Evolutionary conservation across 768 basidiomycete genomes (phyloP).

Genomic region (Tricholoma matsutake): DNA sequence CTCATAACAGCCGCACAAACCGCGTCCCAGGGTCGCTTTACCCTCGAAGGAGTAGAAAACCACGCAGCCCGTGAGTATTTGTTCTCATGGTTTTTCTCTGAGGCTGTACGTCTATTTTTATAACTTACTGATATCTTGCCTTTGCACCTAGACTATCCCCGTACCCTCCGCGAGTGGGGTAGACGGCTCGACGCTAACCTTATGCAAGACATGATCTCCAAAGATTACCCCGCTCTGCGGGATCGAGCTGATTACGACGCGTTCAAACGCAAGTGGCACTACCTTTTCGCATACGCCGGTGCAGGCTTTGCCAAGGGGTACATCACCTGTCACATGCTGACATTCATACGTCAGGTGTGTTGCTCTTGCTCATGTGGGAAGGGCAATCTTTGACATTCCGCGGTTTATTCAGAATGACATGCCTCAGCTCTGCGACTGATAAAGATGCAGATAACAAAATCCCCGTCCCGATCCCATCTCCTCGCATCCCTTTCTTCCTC

Average conservation of each 20-base stretch:
- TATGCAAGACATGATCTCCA: constrained; percentile 51
- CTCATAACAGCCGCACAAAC: constrained; percentile 69
- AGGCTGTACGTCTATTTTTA: background rate
- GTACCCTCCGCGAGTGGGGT: constrained; percentile 91
- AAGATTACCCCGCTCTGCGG: constrained; percentile 58
- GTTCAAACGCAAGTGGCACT: constrained; percentile 84
- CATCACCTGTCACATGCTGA: constrained; percentile 81
- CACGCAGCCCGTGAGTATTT: constrained; percentile 65
- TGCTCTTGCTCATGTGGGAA: constrained; percentile 2
- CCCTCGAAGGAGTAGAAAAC: constrained; percentile 82
- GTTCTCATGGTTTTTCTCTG: background rate
- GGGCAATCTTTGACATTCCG: constrained; percentile 2
- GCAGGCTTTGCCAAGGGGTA: constrained; percentile 79
- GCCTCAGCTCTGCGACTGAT: constrained; percentile 42
- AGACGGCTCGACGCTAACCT: constrained; percentile 68
- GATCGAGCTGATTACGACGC: constrained; percentile 56
- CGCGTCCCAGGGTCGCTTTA: constrained; percentile 72
- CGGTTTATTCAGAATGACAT: constrained; percentile 40
- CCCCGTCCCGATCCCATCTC: background rate
- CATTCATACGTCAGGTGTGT: constrained; percentile 63
- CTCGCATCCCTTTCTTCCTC: background rate
- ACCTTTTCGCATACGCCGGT: constrained; percentile 79
- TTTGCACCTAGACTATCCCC: constrained; percentile 63
- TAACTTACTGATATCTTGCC: background rate
- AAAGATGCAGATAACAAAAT: background rate